phyloP scores from a whole-genome alignment of 2,329 filamentous ascomycete species.

The Lithohypha guttulata region DNA sequence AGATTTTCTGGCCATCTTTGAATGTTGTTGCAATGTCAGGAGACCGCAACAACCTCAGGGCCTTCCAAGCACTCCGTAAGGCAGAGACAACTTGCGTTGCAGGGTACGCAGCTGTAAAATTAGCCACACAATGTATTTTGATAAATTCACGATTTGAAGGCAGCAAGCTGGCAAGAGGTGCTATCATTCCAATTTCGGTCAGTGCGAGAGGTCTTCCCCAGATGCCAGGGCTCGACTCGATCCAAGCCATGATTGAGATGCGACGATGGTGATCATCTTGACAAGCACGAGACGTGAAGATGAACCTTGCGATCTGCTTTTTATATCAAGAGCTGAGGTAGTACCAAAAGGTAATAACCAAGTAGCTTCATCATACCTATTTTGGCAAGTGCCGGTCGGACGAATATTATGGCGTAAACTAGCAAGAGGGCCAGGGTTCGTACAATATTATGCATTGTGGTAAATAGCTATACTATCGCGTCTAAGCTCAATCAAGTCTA shows the following conservation, averaged over 20 bases:
- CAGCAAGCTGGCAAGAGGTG: not conserved
- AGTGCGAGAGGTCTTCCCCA: conserved; percentile 7
- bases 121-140: conserved; percentile 10
- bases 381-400: too few relatives aligned
- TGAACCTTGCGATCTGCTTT: too few relatives aligned
- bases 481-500: too few relatives aligned
- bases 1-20: conserved; percentile 6
- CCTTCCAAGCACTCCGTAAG: conserved; percentile 10
- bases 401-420: too few relatives aligned
- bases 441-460: too few relatives aligned
- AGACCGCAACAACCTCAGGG: conserved; percentile 10
- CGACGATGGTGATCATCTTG: too few relatives aligned
- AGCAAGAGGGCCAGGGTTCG: too few relatives aligned
- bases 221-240: conserved; percentile 1
- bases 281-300: too few relatives aligned
- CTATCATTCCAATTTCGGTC: conserved; percentile 6
- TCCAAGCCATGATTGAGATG: conserved; percentile 10
- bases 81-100: conserved; percentile 1
- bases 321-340: too few relatives aligned
- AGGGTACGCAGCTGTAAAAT: conserved; percentile 1
- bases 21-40: conserved; percentile 13
- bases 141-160: conserved; percentile 11
- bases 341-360: too few relatives aligned
- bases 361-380: too few relatives aligned
- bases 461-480: too few relatives aligned